phyloP scores from a whole-genome alignment of 192 early-diverging fungal genomes.

The Coemansia sp. region DNA sequence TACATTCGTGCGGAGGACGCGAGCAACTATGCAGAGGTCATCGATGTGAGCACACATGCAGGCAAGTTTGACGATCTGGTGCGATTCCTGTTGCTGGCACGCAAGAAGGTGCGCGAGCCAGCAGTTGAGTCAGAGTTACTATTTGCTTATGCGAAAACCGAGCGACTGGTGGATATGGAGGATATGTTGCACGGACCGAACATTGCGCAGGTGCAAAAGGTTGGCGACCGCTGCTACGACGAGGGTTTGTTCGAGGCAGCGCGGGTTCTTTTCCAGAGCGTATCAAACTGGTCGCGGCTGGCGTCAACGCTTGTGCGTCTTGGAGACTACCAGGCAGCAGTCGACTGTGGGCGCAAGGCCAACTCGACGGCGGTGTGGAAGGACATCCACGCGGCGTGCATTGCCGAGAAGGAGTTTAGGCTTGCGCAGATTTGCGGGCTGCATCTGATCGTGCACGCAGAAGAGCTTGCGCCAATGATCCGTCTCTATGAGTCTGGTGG shows the following conservation, averaged over 20 bases:
- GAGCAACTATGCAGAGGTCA: constrained; percentile 86
- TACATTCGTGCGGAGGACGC: constrained; percentile 96
- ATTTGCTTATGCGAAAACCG: constrained; percentile 95
- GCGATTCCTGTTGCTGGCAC: constrained; percentile 93
- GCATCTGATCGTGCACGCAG: constrained; percentile 93
- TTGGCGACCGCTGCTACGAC: constrained; percentile 96
- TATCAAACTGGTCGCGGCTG: constrained; percentile 96
- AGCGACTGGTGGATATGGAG: constrained; percentile 86
- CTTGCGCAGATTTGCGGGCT: constrained; percentile 98
- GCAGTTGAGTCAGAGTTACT: constrained; percentile 93
- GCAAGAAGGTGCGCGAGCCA: constrained; percentile 92
- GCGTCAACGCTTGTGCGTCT: constrained; percentile 95
- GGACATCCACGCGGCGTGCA: constrained; percentile 96
- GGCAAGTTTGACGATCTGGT: constrained; percentile 95
- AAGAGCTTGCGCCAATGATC: constrained; percentile 91
- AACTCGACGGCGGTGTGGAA: constrained; percentile 99
- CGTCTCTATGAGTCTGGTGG: constrained; percentile 85
- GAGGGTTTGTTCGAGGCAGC: constrained; percentile 90
- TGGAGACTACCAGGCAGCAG: constrained; percentile 92
- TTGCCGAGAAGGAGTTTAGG: constrained; percentile 92
- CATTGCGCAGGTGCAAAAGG: constrained; percentile 87
- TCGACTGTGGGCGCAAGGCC: constrained; percentile 98
- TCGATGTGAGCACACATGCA: constrained; percentile 71
- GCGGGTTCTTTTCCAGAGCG: constrained; percentile 90
- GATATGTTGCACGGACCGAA: constrained; percentile 92